Evolutionary conservation across 31 red algal genomes (phyloP), one percentile per base, ranked within the genome.

Genomic region (Asparagopsis taxiformis): DNA sequence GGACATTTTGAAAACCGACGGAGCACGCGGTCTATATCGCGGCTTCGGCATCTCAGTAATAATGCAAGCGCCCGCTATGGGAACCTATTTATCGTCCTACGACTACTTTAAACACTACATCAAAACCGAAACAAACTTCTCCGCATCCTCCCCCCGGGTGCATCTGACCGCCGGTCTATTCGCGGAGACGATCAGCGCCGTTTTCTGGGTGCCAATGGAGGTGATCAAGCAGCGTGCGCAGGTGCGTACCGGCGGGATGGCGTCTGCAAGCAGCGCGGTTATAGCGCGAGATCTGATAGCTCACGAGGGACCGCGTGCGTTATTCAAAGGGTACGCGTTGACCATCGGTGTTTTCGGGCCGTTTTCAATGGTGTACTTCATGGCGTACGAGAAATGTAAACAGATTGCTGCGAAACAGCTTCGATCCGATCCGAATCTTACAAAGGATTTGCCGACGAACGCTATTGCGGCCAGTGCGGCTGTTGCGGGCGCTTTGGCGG

Each of bases 161-260:
- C 95, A 98, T 61, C 70, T 94, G 11, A 62, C 64, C 5, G 76
- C 87, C 26, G 95, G 95, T 2, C 76, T 98, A 30, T 39, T 65
- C 20, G 95, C 95, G 6, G 90, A 98, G 67, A 72, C 90, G 5
- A 87, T 94, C 0, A 65, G 60, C 46, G 90, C 95, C 0, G 89
- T 98, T 11, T 98, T 98, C 74, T 98, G 95, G 95, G 90, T 93
- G 11, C 95, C 95, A 2, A 98, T 98, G 90, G 95, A 98, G 73
- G 95, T 94, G 29, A 51, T 98, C 49, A 98, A 98, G 68, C 91
- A 98, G 58, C 82, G 95, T 37, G 95, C 88, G 30, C 95, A 98
- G 65, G 91, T 98, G 15, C 93, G 93, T 2, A 44, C 46, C 15
- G 88, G 77, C 10, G 72, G 62, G 0, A n/a, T 71, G 6, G 51